Conservation (phyloP, 163 green algal genomes). For the Chloroidium sp. region DNA sequence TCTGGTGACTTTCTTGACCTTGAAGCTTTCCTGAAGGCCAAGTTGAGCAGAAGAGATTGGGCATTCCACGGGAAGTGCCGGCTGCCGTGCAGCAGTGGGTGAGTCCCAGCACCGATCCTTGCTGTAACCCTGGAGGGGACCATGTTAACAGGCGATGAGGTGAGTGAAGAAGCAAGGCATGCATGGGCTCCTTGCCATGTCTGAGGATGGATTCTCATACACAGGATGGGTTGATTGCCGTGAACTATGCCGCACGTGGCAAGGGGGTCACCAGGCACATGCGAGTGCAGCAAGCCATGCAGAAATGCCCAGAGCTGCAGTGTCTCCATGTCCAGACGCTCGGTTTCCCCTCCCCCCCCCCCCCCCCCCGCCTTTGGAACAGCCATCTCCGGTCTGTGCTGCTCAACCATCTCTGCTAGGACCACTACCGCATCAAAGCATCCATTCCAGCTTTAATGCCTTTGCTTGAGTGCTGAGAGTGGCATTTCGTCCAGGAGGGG, state of each 20-base stretch:
- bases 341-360: constrained; percentile 20
- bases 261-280: constrained; percentile 71
- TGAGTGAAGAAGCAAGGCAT: not conserved
- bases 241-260: constrained; percentile 85
- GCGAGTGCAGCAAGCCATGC: constrained; percentile 55
- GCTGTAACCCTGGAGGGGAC: not conserved
- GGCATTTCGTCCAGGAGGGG: constrained; percentile 1
- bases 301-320: constrained; percentile 71
- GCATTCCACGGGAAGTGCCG: constrained; percentile 55
- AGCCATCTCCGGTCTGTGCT: not conserved
- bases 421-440: not conserved
- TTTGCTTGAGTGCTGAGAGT: constrained; percentile 1
- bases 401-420: not conserved
- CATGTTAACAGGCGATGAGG: not conserved
- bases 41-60: constrained; percentile 76
- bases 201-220: not conserved
- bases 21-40: constrained; percentile 36
- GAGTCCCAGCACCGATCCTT: not conserved
- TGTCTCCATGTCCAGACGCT: constrained; percentile 88
- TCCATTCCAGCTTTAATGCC: not conserved
- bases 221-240: constrained; percentile 71
- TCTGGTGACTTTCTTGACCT: not conserved
- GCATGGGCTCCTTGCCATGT: not conserved
- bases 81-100: constrained; percentile 81
- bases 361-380: not conserved